phyloP scores from a whole-genome alignment of 345 rosid genomes.

The Ricinus communis region DNA sequence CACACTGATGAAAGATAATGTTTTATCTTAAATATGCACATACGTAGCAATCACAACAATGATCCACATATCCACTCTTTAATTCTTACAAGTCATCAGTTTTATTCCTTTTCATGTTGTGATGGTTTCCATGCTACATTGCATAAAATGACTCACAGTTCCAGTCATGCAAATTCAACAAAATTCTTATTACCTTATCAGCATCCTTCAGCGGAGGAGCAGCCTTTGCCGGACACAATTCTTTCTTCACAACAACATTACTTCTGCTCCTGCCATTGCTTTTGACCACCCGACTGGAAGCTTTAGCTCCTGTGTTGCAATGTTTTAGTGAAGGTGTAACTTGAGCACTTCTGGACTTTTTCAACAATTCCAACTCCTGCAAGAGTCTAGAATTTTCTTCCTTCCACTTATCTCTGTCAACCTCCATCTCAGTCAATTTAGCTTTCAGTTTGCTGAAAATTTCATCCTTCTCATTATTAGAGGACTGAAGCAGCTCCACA shows the following conservation, averaged over 20 bases:
- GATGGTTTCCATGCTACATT: not conserved
- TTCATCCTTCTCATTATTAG: constrained; percentile 61
- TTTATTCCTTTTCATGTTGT: not conserved
- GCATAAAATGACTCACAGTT: not conserved
- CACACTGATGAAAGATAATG: not conserved
- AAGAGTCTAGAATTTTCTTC: constrained; percentile 49
- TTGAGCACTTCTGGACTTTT: constrained; percentile 37
- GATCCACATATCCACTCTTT: not conserved
- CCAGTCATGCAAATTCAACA: not conserved
- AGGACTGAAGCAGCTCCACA: constrained; percentile 58
- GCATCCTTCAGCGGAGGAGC: constrained; percentile 23
- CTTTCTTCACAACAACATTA: constrained; percentile 39
- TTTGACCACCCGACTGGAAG: constrained; percentile 27
- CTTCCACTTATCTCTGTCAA: constrained; percentile 36
- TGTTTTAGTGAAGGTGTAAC: constrained; percentile 46
- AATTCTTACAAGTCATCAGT: not conserved
- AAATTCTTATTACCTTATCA: constrained; percentile 51
- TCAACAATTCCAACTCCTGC: constrained; percentile 48
- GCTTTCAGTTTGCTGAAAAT: constrained; percentile 44
- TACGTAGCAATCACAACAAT: not conserved
- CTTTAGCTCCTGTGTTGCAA: constrained; percentile 35
- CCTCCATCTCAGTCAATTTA: constrained; percentile 56
- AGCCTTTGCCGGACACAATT: constrained; percentile 26
- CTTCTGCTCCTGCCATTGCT: constrained; percentile 14
- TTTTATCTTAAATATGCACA: not conserved